Conservation (phyloP, 1,284 basidiomycete genomes). For the Cystobasidiaceae sp. region DNA sequence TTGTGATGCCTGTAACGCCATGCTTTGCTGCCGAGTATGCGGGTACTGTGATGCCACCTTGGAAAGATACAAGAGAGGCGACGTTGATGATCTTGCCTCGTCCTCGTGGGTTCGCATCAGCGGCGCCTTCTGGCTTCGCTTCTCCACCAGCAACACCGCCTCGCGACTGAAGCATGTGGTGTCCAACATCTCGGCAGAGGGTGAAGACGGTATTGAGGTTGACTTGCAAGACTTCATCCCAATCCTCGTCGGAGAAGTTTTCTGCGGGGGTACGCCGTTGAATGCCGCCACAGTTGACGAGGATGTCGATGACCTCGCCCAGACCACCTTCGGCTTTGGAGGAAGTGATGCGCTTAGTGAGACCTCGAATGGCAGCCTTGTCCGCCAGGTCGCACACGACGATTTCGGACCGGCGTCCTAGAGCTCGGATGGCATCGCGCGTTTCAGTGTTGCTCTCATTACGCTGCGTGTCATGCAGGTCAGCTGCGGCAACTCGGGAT, state of each 20-base stretch:
- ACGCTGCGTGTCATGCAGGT: constrained; percentile 60
- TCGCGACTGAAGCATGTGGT: constrained; percentile 61
- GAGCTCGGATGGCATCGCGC: constrained; percentile 57
- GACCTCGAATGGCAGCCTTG: constrained; percentile 60
- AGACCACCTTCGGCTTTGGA: constrained; percentile 54
- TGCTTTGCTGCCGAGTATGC: constrained; percentile 76
- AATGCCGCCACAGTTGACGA: constrained; percentile 93
- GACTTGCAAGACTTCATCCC: constrained; percentile 66
- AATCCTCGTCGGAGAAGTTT: constrained; percentile 75
- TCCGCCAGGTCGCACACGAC: constrained; percentile 72
- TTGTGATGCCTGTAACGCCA: constrained; percentile 42
- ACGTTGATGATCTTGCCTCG: constrained; percentile 79
- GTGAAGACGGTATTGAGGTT: constrained; percentile 75
- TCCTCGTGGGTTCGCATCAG: constrained; percentile 48
- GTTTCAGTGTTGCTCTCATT: constrained; percentile 48
- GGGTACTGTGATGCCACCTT: constrained; percentile 73
- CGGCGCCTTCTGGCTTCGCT: constrained; percentile 29
- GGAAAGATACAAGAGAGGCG: constrained; percentile 70
- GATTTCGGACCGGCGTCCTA: constrained; percentile 51
- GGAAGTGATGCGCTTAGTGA: constrained; percentile 45
- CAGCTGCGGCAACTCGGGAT: constrained; percentile 57
- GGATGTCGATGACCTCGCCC: constrained; percentile 64
- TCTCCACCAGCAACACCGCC: constrained; percentile 43
- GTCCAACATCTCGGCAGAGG: constrained; percentile 67
- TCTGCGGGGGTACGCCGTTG: constrained; percentile 75